phyloP scores from a whole-genome alignment of 768 basidiomycete genomes.

The Lactarius indigo region DNA sequence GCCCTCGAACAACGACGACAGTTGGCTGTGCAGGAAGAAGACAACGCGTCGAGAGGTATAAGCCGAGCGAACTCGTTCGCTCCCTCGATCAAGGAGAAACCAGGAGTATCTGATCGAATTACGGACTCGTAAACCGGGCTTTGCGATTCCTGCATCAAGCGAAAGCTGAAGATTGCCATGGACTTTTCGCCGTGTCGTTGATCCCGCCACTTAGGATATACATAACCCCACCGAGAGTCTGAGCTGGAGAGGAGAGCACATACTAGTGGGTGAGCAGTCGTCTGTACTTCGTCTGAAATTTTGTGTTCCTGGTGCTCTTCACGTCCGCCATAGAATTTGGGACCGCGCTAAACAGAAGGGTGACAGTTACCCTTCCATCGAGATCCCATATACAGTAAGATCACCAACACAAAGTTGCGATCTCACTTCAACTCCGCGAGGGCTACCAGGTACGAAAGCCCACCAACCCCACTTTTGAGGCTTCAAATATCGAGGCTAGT shows the following conservation, averaged over 20 bases:
- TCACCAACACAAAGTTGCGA: background rate
- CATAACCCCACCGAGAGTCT: background rate
- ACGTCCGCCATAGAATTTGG: background rate
- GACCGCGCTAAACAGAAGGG: background rate
- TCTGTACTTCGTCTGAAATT: background rate
- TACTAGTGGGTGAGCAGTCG: background rate
- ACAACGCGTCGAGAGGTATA: background rate
- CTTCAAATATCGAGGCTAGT: slow-evolving; percentile 16
- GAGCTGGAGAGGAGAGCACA: background rate
- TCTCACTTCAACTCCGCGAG: slow-evolving; percentile 20
- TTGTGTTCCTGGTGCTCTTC: slow-evolving; percentile 15
- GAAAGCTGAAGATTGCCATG: slow-evolving; percentile 20
- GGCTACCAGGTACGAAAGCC: slow-evolving; percentile 9
- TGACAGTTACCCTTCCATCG: slow-evolving; percentile 5
- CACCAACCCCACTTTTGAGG: slow-evolving; percentile 19
- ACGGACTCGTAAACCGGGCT: background rate
- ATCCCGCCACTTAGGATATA: background rate
- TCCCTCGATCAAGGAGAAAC: background rate
- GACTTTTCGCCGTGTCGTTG: background rate
- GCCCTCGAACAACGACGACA: background rate
- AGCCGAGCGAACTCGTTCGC: background rate
- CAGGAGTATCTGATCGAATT: background rate
- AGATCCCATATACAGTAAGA: slow-evolving; percentile 9
- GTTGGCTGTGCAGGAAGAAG: slow-evolving; percentile 6
- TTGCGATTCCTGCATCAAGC: background rate